A percentile compares a stretch with the other conserved stretches of the same genome.
Conservation (phyloP, 768 basidiomycete species). For the Arthromyces matolae region DNA sequence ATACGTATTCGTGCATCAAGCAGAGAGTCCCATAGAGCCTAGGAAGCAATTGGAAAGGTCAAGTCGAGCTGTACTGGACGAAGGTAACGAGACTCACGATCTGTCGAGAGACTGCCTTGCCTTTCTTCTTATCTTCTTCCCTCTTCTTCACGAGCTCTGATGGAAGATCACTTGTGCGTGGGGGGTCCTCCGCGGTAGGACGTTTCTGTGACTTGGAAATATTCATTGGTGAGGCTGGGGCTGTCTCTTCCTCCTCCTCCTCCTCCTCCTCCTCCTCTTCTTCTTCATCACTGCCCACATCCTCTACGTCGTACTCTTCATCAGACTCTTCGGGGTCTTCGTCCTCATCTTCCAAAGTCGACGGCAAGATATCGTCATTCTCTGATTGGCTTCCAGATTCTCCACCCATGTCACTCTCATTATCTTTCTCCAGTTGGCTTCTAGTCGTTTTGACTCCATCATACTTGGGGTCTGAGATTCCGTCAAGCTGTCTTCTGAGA, state of each 20-base stretch:
- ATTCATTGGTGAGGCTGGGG: background rate
- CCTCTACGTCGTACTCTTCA: conserved; percentile 9
- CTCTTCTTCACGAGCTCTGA: conserved; percentile 53
- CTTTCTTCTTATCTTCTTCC: conserved; percentile 75
- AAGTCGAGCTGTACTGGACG: too few relatives aligned
- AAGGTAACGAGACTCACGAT: conserved; percentile 47
- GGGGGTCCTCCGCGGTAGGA: conserved; percentile 12
- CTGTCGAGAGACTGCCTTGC: conserved; percentile 78
- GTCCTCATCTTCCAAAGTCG: conserved; percentile 10
- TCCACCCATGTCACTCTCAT: conserved; percentile 51
- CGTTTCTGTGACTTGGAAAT: conserved; percentile 4
- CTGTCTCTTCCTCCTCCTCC: conserved; percentile 1
- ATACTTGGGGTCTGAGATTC: conserved; percentile 76
- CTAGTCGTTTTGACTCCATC: conserved; percentile 63
- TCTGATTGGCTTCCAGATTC: conserved; percentile 39
- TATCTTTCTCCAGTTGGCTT: conserved; percentile 46
- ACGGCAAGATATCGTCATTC: conserved; percentile 20
- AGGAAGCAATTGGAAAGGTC: too few relatives aligned
- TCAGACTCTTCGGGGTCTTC: background rate
- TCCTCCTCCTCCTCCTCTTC: background rate
- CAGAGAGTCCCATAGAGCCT: conserved; percentile 85
- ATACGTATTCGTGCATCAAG: conserved; percentile 89
- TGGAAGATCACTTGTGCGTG: conserved; percentile 40
- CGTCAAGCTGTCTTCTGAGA: conserved; percentile 61
- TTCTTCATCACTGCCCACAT: conserved; percentile 1